Conservation (phyloP, 345 rosid genomes). For the Populus tremula region DNA sequence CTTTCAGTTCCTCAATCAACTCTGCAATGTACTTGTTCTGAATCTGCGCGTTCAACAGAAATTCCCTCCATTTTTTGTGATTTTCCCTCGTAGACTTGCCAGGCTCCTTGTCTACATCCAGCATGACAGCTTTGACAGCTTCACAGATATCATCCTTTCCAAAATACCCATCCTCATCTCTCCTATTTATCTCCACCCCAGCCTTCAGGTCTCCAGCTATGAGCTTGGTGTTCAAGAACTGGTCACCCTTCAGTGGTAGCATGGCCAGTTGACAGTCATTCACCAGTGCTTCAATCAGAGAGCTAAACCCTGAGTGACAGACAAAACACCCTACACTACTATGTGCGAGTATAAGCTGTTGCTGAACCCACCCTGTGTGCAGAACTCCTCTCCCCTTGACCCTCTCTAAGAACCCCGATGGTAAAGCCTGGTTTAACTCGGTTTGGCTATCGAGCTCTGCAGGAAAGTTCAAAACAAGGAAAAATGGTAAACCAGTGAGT, state of each 20-base stretch:
- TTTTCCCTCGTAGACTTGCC: slow-evolving; percentile 26
- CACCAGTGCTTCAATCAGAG: slow-evolving; percentile 31
- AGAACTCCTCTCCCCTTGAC: slow-evolving; percentile 23
- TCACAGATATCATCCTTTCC: slow-evolving; percentile 19
- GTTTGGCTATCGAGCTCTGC: neutral
- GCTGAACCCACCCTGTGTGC: slow-evolving; percentile 40
- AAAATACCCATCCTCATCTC: slow-evolving; percentile 36
- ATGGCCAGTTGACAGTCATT: slow-evolving; percentile 36
- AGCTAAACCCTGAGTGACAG: slow-evolving; percentile 35
- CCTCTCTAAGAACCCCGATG: slow-evolving; percentile 28
- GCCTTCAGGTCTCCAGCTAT: slow-evolving; percentile 26
- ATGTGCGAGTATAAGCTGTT: slow-evolving; percentile 27
- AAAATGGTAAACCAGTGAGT: slow-evolving; percentile 31
- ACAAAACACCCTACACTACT: slow-evolving; percentile 28
- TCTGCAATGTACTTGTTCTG: slow-evolving; percentile 21
- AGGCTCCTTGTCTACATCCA: slow-evolving; percentile 30
- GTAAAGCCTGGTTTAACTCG: slow-evolving; percentile 16
- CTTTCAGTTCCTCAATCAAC: slow-evolving; percentile 22
- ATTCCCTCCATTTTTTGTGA: slow-evolving; percentile 29
- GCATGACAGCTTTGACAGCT: slow-evolving; percentile 32
- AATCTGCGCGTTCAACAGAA: slow-evolving; percentile 24
- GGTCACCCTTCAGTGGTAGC: slow-evolving; percentile 39
- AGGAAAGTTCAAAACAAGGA: slow-evolving; percentile 34
- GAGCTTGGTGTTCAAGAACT: slow-evolving; percentile 36
- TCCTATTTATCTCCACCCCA: slow-evolving; percentile 30